phyloP scores from a whole-genome alignment of 2,329 filamentous ascomycete species.

The Phialocephala subalpina region DNA sequence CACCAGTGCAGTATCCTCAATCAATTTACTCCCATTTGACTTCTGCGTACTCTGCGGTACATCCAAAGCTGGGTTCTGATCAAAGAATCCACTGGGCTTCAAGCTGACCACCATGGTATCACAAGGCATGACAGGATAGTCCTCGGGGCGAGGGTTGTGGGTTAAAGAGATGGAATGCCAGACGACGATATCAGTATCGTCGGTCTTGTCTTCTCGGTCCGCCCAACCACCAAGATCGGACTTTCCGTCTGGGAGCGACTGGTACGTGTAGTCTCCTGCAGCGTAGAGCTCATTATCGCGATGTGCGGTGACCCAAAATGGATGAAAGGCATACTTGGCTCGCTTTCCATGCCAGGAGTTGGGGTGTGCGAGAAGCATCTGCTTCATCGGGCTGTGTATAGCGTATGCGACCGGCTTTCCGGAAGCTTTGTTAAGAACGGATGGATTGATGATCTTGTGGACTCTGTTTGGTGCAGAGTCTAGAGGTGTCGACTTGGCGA shows the following conservation, averaged over 20 bases:
- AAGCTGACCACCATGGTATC: constrained; percentile 79
- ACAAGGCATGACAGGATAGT: constrained; percentile 29
- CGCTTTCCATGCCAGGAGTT: constrained; percentile 87
- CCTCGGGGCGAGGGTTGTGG: constrained; percentile 67
- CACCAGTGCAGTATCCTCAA: constrained; percentile 27
- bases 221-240: constrained; percentile 67
- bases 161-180: constrained; percentile 90
- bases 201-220: constrained; percentile 84
- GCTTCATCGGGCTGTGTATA: constrained; percentile 83
- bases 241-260: constrained; percentile 36
- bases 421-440: constrained; percentile 80
- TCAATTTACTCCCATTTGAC: constrained; percentile 30
- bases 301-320: constrained; percentile 89
- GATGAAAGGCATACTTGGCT: constrained; percentile 85
- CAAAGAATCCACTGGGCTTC: constrained; percentile 59
- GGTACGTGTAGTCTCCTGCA: constrained; percentile 46
- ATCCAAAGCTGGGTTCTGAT: constrained; percentile 57
- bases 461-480: constrained; percentile 66
- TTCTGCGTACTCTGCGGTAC: constrained; percentile 44
- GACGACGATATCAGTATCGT: constrained; percentile 86
- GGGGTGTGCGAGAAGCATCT: constrained; percentile 78
- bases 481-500: constrained; percentile 47
- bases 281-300: constrained; percentile 51
- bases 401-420: constrained; percentile 87
- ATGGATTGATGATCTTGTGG: constrained; percentile 89